These are phyloP conservation scores for Lathyrus oleraceus DNA, from an alignment of 306 rosid genomes.

Conservation along the genomic window DNA sequence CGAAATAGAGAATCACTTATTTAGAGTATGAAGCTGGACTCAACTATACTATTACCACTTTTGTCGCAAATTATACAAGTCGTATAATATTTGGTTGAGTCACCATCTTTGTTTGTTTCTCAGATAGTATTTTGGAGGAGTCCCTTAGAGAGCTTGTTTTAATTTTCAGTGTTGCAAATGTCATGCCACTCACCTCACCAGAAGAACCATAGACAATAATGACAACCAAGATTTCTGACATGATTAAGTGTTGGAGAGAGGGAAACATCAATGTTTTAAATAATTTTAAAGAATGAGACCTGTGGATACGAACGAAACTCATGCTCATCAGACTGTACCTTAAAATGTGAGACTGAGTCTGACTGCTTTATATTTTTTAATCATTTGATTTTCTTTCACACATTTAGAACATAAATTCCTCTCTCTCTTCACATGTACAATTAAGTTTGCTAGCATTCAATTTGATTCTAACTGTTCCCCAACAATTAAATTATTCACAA, in stretches of 20 bases:
- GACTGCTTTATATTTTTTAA: neutral
- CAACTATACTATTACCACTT: conserved; percentile 4
- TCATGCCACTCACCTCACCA: conserved; percentile 4
- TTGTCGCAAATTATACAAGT: conserved; percentile 2
- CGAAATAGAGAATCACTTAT: conserved; percentile 22
- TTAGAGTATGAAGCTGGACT: conserved; percentile 10
- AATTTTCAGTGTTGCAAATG: conserved; percentile 9
- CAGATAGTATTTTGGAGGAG: conserved; percentile 33
- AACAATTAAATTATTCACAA: conserved; percentile 16
- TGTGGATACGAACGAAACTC: no score
- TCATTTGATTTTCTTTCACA: conserved; percentile 14
- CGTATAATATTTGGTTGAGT: conserved; percentile 25
- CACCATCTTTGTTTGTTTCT: conserved; percentile 26
- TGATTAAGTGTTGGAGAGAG: no score
- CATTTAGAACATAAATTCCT: conserved; percentile 13
- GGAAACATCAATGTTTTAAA: no score
- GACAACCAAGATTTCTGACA: neutral
- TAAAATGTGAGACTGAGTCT: no score
- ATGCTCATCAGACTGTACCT: no score
- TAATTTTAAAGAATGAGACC: no score
- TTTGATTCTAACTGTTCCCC: conserved; percentile 21
- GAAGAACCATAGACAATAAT: conserved; percentile 23
- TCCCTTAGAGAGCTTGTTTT: conserved; percentile 21
- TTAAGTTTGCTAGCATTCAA: conserved; percentile 28
- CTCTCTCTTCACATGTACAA: conserved; percentile 27